These are phyloP conservation scores for Avena atlantica DNA, from an alignment of 176 grass and related monocot genomes.

Conservation along the genomic window DNA sequence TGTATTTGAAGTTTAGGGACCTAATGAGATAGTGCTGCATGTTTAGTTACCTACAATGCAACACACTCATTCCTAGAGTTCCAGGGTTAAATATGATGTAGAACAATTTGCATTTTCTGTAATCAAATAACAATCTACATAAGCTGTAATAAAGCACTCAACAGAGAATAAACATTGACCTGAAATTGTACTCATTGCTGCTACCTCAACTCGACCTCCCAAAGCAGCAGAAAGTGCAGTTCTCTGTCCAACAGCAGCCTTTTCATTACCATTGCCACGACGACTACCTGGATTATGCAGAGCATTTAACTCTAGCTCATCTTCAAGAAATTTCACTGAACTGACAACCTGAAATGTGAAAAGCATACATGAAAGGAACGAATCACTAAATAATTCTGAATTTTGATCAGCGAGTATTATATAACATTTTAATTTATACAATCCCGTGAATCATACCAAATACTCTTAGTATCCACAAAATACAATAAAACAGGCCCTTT, in stretches of 20 bases:
- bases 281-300: conserved; percentile 91
- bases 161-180: conserved; percentile 60
- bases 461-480: conserved; percentile 29
- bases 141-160: conserved; percentile 3
- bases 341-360: conserved; percentile 87
- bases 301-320: conserved; percentile 97
- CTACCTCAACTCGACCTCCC: conserved; percentile 90
- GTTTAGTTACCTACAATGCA: conserved; percentile 20
- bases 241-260: conserved; percentile 83
- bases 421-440: conserved; percentile 3
- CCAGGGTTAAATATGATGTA: conserved; percentile 35
- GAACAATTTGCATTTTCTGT: conserved; percentile 14
- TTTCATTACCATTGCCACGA: conserved; percentile 85
- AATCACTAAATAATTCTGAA: conserved; percentile 16
- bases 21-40: neutral
- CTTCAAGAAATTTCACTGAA: conserved; percentile 99
- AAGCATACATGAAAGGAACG: conserved; percentile 27
- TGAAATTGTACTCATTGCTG: conserved; percentile 99
- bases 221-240: conserved; percentile 95
- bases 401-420: neutral
- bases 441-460: conserved; percentile 18
- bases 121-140: conserved; percentile 23
- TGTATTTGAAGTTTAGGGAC: conserved; percentile 32
- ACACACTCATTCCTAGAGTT: conserved; percentile 19
- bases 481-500: conserved; percentile 12